Conservation (phyloP, 306 rosid species). For the Geum urbanum region DNA sequence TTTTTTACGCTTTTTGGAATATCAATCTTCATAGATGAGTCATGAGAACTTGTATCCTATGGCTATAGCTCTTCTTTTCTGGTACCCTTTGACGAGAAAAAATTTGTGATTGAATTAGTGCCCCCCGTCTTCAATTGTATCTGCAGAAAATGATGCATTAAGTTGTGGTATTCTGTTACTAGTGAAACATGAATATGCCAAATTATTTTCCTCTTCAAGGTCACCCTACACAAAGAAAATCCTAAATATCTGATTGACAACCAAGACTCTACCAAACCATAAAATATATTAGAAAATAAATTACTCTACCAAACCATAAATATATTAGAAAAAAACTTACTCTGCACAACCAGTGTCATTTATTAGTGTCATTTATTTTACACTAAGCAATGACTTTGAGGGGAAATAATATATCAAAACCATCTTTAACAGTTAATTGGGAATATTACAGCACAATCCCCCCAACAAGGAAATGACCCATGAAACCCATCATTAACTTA, state of each 20-base stretch:
- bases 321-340: background rate
- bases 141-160: constrained; percentile 39
- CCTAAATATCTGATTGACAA: too few relatives aligned
- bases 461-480: background rate
- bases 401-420: background rate
- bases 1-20: constrained; percentile 23
- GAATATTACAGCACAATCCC: constrained; percentile 8
- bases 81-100: constrained; percentile 48
- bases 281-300: background rate
- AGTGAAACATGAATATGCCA: constrained; percentile 1
- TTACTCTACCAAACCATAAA: background rate
- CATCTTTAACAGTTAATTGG: background rate
- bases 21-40: constrained; percentile 30
- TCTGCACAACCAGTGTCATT: background rate
- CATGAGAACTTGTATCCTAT: constrained; percentile 19
- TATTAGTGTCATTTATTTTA: too few relatives aligned
- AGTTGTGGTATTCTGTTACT: background rate
- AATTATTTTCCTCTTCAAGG: background rate
- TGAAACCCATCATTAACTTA: background rate
- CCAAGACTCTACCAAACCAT: background rate
- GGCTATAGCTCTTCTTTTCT: constrained; percentile 41
- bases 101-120: constrained; percentile 52
- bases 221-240: background rate
- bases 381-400: too few relatives aligned
- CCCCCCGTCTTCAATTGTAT: constrained; percentile 54